Evolutionary conservation across 768 basidiomycete genomes (phyloP).

Genomic region (Mycena belliarum): DNA sequence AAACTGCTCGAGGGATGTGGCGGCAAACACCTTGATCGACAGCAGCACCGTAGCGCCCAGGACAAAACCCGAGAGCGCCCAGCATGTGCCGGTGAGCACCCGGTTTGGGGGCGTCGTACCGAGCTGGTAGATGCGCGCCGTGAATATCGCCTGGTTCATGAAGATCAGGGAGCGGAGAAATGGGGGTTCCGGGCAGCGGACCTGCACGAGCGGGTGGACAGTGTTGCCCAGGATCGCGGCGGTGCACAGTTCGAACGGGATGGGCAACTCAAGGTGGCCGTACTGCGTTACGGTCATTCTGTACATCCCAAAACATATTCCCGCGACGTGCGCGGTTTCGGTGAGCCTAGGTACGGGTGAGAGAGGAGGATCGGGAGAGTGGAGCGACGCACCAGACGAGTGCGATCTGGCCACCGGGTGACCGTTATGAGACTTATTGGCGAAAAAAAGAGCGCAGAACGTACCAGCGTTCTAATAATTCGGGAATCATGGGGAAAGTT

Average conservation of each 20-base stretch:
- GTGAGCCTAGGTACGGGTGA: background rate
- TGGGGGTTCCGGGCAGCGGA: background rate
- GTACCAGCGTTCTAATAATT: conserved; percentile 12
- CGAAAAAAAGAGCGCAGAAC: background rate
- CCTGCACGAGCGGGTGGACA: conserved; percentile 22
- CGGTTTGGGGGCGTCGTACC: conserved; percentile 6
- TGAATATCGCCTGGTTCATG: conserved; percentile 14
- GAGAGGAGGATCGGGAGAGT: too few relatives aligned
- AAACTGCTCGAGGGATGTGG: conserved; percentile 8
- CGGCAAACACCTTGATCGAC: conserved; percentile 12
- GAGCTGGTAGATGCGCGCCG: conserved; percentile 19
- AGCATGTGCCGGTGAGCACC: conserved; percentile 5
- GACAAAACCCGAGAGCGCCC: conserved; percentile 16
- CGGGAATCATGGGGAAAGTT: conserved; percentile 19
- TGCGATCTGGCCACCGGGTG: conserved; percentile 8
- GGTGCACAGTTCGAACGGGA: conserved; percentile 12
- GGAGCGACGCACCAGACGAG: conserved; percentile 8
- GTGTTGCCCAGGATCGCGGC: conserved; percentile 18
- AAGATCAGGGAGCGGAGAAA: background rate
- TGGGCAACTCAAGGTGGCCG: conserved; percentile 14
- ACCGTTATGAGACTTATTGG: background rate
- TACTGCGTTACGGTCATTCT: conserved; percentile 16
- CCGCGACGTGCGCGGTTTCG: conserved; percentile 12
- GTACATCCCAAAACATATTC: conserved; percentile 19
- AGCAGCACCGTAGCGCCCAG: conserved; percentile 17